Evolutionary conservation across 139 green algal genomes (phyloP).

Genomic region (Chlamydomonas incerta): DNA sequence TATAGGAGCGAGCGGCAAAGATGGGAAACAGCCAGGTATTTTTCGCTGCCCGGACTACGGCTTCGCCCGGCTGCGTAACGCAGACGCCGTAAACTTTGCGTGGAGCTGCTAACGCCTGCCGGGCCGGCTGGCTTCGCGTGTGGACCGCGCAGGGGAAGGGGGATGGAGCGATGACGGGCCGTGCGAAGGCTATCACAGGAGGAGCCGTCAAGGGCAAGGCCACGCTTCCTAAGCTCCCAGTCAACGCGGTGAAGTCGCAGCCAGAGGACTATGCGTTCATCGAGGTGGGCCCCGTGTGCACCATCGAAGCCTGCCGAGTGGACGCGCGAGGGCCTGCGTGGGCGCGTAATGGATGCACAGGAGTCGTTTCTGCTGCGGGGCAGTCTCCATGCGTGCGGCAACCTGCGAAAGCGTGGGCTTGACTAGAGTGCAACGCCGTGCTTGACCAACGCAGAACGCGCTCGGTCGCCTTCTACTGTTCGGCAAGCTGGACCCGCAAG

Average conservation of each 20-base stretch:
- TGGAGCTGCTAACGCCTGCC: too few species aligned
- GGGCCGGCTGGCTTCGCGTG: too few species aligned
- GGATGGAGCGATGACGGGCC: conserved; percentile 18
- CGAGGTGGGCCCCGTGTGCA: conserved; percentile 59
- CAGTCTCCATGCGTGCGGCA: not conserved
- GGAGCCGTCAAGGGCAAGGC: conserved; percentile 49
- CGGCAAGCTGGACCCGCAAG: conserved; percentile 71
- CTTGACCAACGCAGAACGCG: conserved; percentile 65
- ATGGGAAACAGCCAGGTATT: too few species aligned
- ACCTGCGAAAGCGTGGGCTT: too few species aligned
- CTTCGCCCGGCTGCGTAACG: too few species aligned
- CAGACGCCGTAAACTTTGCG: too few species aligned
- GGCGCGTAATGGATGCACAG: too few species aligned
- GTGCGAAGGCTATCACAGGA: conserved; percentile 74
- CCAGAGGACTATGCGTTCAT: conserved; percentile 78
- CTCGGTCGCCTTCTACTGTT: conserved; percentile 90
- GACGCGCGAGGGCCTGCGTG: not conserved
- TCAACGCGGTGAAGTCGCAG: conserved; percentile 51
- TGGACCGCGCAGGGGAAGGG: conserved; percentile 33
- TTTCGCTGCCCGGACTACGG: too few species aligned
- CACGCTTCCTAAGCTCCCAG: conserved; percentile 60
- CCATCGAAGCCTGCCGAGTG: not conserved
- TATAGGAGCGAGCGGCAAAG: too few species aligned
- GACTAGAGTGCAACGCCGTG: too few species aligned
- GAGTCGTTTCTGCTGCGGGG: not conserved